Percentiles rank a stretch among this genome's conserved stretches.
Evolutionary conservation across 306 rosid species (phyloP).

Genomic region (Trifolium dubium): DNA sequence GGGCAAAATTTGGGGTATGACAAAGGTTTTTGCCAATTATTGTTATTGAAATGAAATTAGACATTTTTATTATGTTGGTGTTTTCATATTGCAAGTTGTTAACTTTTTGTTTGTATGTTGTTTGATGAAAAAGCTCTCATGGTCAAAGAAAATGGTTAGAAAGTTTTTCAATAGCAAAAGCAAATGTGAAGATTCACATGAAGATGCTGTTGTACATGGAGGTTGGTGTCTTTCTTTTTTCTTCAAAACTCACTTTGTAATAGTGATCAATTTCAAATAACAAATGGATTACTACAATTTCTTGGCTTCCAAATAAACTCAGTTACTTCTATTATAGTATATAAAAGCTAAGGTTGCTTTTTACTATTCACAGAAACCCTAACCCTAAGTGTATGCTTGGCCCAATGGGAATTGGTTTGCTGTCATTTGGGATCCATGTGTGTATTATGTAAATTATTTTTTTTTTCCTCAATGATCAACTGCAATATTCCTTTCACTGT

Average conservation of each 20-base stretch:
- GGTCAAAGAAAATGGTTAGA: conserved; percentile 99
- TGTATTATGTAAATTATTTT: too few relatives aligned
- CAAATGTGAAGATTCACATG: conserved; percentile 77
- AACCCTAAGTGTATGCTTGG: too few relatives aligned
- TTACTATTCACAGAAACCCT: too few relatives aligned
- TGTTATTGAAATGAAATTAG: conserved; percentile 37
- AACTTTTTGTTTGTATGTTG: conserved; percentile 53
- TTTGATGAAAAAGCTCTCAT: conserved; percentile 81
- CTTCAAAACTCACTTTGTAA: conserved; percentile 26
- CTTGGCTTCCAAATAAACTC: too few relatives aligned
- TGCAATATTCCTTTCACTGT: too few relatives aligned
- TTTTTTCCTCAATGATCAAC: too few relatives aligned
- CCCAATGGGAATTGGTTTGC: too few relatives aligned
- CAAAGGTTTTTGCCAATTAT: conserved; percentile 69
- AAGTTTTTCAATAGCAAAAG: conserved; percentile 94
- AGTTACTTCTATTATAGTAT: too few relatives aligned
- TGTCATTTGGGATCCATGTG: too few relatives aligned
- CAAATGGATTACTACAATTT: too few relatives aligned
- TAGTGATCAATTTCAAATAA: conserved; percentile 32
- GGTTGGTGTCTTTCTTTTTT: conserved; percentile 59
- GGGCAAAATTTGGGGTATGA: too few relatives aligned
- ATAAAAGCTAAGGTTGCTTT: too few relatives aligned
- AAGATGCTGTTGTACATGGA: conserved; percentile 71
- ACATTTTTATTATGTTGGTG: conserved; percentile 37
- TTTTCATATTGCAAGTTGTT: conserved; percentile 38